Base-by-base conservation (phyloP, 192 early-diverging fungal species). In the Coemansia sp. region DNA sequence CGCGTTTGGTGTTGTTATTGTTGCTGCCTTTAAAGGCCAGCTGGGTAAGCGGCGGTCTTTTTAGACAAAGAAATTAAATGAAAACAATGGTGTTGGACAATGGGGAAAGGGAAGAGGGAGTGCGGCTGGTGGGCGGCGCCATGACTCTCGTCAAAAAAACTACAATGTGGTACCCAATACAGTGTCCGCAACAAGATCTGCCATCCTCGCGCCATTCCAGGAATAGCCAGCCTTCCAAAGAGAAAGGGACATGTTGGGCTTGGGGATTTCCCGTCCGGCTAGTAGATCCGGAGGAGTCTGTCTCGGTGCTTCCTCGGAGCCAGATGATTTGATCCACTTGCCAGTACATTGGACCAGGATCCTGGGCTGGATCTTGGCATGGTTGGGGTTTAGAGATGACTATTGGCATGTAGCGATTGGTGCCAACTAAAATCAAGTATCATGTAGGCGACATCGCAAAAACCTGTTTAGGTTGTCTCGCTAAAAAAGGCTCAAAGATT, bases 91-190 rank as follows among this genome's bases (percentile, higher is more conserved):
- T 6, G 3, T 13, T 31, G 28, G 23, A 50, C 48, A 50, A 50
- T 50, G 26, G 48, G 48, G 21, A 28, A 28, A 28, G 13, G 26
- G 16, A 28, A 21, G 12, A 50, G 47, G 52, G 52, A 2, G 28
- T 53, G 52, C 52, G 52, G 52, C 52, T 53, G 52, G 52, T 53
- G 26, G 26, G 14, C 52, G 25, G 28, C 52, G 52, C 43, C 43
- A 45, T 45, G 43, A 45, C 6, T 16, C 43, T 45, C 2, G 43
- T 45, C 43, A 45, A 45, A 14, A 14, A 16, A 21, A 8, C 25
- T 16, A 53, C 52, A 53, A 53, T 53, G 28, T 16, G 14, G 28
- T 26, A 16, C 43, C 43, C 18, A 45, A 18, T 20, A 45, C 18
- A 8, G 28, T 16, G 52, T 31, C 52, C 26, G 25, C 26, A 3